Evolutionary conservation across 306 rosid genomes (phyloP), one percentile per base, ranked within the genome.

Genomic region (Gleditsia sinensis): DNA sequence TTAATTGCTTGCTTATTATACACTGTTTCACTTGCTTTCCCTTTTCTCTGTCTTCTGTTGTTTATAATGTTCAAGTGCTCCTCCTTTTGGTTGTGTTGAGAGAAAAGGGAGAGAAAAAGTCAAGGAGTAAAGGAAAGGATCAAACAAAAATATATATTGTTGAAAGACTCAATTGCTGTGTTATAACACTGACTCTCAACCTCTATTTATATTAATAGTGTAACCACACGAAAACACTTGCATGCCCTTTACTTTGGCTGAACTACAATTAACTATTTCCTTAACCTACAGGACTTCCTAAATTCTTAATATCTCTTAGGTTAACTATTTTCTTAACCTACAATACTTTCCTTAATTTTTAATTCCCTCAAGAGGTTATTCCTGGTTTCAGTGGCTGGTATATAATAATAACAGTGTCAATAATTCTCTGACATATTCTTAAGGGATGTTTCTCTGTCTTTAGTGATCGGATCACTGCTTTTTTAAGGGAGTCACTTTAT

Each of bases 1-100:
- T 53, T 11, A 79, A 56, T 49, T 40, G 10, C 48, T 61, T 40
- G 16, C 56, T 36, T 46, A 9, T 61, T 34, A 14, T 20, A 30
- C 55, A 40, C 17, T 33, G 33, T 43, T 75, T 75, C 69, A 61
- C 13, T 12, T 68, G 59, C 68, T 60, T 75, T 69, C 53, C 1
- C 13, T 60, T 75, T 74, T 51, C 65, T 27, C 64, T 71, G 42
- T 7, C 12, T 19, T 46, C 40, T 59, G 17, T 71, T 24, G 13
- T 45, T 48, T 69, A 30, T 7, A 60, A 48, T 78, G 33, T 64
- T 43, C 25, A 3, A 23, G 36, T 30, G 4, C 60, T 63, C 50
- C 21, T 51, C 72, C 7, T 36, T 61, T 32, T 46, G 8, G 42
- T 43, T 40, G 6, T 9, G 14, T 40, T 40, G 46, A 40, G 46